Percentiles rank a stretch among this genome's conserved stretches.
phyloP scores from a whole-genome alignment of 2,329 filamentous ascomycete genomes.

The Ceratocystis destructans region DNA sequence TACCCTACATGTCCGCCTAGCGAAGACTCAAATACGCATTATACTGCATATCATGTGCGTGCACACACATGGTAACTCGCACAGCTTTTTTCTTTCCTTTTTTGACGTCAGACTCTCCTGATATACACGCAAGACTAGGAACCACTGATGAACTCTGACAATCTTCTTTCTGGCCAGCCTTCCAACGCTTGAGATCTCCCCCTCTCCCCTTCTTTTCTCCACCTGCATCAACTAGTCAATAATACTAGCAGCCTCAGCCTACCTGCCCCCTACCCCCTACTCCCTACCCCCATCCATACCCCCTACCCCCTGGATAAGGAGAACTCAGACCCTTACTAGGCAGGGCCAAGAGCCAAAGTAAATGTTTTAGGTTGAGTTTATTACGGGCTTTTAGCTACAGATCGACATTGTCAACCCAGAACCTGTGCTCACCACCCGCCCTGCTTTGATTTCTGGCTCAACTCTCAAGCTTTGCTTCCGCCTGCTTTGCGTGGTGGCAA shows the following conservation, averaged over 20 bases:
- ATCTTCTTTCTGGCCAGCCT: background rate
- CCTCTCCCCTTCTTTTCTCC: background rate
- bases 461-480: background rate
- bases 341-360: background rate
- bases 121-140: no score
- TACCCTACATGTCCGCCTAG: no score
- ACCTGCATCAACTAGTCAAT: background rate
- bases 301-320: slow-evolving; percentile 2
- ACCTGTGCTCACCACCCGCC: background rate
- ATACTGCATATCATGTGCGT: no score
- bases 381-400: background rate
- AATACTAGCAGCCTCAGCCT: background rate
- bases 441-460: background rate
- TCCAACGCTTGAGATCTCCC: background rate
- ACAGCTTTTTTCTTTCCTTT: no score
- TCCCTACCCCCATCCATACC: background rate
- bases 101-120: no score
- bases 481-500: background rate
- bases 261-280: background rate
- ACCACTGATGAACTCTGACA: background rate
- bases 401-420: slow-evolving; percentile 1
- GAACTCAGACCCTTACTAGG: slow-evolving; percentile 1
- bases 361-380: slow-evolving; percentile 1
- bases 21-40: no score
- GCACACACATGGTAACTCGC: no score